These are phyloP conservation scores for Cladosporium sp. DNA, from an alignment of 2,329 filamentous ascomycete genomes.

Conservation along the genomic window DNA sequence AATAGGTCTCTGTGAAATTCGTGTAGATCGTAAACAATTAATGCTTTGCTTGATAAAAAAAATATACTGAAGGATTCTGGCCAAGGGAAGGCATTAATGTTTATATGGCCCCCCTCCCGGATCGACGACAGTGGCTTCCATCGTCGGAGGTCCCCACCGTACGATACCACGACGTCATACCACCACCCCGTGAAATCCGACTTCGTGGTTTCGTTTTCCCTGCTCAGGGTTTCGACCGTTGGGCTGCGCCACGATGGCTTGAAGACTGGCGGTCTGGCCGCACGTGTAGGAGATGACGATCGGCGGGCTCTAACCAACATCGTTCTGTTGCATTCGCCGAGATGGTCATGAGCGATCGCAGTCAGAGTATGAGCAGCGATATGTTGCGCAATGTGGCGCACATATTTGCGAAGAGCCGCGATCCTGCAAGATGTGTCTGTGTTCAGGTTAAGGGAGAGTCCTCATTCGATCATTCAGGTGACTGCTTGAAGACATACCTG, in stretches of 20 bases:
- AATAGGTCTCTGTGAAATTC: background rate
- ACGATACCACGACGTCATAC: background rate
- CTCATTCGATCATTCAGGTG: too few relatives aligned
- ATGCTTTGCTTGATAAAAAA: background rate
- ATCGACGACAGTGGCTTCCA: background rate
- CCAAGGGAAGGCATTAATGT: background rate
- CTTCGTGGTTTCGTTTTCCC: background rate
- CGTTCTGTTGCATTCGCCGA: too few relatives aligned
- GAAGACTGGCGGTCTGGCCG: background rate
- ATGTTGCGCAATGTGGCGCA: too few relatives aligned
- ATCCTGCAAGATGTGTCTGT: too few relatives aligned
- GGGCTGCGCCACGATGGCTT: slow-evolving; percentile 1
- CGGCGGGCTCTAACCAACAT: background rate
- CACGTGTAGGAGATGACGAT: background rate
- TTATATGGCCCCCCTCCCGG: background rate
- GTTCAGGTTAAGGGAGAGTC: too few relatives aligned
- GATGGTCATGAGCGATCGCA: too few relatives aligned
- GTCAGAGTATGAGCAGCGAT: too few relatives aligned
- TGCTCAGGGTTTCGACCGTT: background rate
- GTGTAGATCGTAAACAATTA: background rate
- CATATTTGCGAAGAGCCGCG: too few relatives aligned
- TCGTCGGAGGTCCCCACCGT: background rate
- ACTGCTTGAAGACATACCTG: too few relatives aligned
- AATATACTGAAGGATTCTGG: background rate
- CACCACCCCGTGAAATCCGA: background rate